phyloP scores from a whole-genome alignment of 805 yeast species.

The Kazachstania psychrophila region DNA sequence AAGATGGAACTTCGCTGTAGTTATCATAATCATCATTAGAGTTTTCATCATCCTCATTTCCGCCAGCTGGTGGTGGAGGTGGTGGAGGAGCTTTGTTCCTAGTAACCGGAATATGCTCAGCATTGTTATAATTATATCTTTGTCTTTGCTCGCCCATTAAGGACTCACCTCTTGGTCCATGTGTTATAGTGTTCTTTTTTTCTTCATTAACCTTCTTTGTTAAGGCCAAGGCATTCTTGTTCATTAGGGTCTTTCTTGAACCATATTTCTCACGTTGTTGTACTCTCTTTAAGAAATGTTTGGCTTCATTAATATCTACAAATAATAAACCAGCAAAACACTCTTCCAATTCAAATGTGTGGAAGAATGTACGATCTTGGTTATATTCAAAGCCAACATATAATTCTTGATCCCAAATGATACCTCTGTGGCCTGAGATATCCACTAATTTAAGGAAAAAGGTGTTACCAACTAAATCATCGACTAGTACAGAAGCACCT shows the following conservation, averaged over 20 bases:
- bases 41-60: slow-evolving; percentile 7
- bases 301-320: slow-evolving; percentile 82
- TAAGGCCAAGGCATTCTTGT: slow-evolving; percentile 80
- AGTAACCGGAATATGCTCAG: slow-evolving; percentile 27
- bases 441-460: slow-evolving; percentile 87
- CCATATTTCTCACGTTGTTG: slow-evolving; percentile 70
- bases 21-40: slow-evolving; percentile 4
- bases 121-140: slow-evolving; percentile 21
- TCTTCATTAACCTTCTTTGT: slow-evolving; percentile 51
- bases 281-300: slow-evolving; percentile 75
- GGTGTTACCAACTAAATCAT: slow-evolving; percentile 90
- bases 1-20: slow-evolving; percentile 7
- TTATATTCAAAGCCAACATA: slow-evolving; percentile 80
- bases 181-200: slow-evolving; percentile 55
- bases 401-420: slow-evolving; percentile 94
- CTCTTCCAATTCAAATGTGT: slow-evolving; percentile 86
- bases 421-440: slow-evolving; percentile 71
- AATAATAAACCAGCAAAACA: slow-evolving; percentile 80
- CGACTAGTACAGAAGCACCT: slow-evolving; percentile 82
- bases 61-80: slow-evolving; percentile 32
- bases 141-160: slow-evolving; percentile 25
- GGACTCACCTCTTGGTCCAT: slow-evolving; percentile 40
- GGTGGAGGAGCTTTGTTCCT: slow-evolving; percentile 37
- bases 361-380: slow-evolving; percentile 93
- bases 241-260: slow-evolving; percentile 73